Base-by-base conservation (phyloP, 2,329 filamentous ascomycete genomes). In the Drechslerella dactyloides region DNA sequence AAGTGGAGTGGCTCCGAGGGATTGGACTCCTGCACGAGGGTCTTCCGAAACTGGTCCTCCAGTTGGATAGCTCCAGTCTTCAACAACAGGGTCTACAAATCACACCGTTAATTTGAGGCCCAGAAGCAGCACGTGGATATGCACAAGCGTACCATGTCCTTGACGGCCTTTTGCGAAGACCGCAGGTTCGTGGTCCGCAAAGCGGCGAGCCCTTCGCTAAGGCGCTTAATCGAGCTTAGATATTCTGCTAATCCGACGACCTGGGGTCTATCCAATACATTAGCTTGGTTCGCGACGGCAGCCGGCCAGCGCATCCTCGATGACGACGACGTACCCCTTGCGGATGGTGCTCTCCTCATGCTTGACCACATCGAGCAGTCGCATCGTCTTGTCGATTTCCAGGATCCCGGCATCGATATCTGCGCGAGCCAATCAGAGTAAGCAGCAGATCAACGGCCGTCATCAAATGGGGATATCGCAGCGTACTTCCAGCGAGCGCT, bases 311-410 rank as follows among this genome's bases (percentile, higher is more conserved):
- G 68, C 17, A 19, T 19, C 53, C 42, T 48, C 64, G 13, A 48
- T 70, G 78, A 46, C 78, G 19, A 11, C 57, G 35, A 23, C 35
- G 48, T 79, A 86, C 85, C 91, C 92, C 75, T 88, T 86, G 60
- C 91, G 88, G 77, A 99, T 93, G 74, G 97, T 92, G 61, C 89
- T 87, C 80, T 99, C 94, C 80, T 99, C 94, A 74, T 90, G 87
- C 75, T 90, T 91, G 78, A 94, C 93, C 78, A 92, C 91, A 79
- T 97, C 92, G 73, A 93, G 87, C n/a, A 94, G 93, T 77, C 96
- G 90, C 75, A 91, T 88, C 44, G 97, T 84, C 73, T 89, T 87
- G 73, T 96, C 92, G 76, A 99, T 97, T 17, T 93, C 91, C 74
- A 88, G 85, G 69, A 96, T 86, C 37, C 97, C 87, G 73, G 86